Evolutionary conservation across 2,329 filamentous ascomycete genomes (phyloP).

Genomic region (Colletotrichum falcatum): DNA sequence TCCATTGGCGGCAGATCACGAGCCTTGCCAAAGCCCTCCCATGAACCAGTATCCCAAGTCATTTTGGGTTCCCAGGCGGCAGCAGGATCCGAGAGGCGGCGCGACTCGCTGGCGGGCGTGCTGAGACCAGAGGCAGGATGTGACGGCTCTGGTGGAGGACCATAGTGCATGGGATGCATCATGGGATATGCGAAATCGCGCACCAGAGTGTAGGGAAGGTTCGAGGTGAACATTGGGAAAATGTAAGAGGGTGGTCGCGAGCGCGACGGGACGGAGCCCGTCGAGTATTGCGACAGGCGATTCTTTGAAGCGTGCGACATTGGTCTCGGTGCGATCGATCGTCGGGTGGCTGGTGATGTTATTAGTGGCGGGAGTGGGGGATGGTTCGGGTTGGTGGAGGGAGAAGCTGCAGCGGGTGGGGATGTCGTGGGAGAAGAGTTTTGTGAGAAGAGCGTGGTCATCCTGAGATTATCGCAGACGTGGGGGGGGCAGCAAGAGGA

Average conservation of each 20-base stretch:
- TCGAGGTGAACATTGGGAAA: conserved; percentile 87
- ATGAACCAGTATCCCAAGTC: conserved; percentile 64
- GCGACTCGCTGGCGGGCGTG: conserved; percentile 85
- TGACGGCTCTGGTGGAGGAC: conserved; percentile 82
- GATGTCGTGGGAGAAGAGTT: conserved; percentile 67
- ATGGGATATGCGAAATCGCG: conserved; percentile 94
- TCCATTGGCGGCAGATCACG: conserved; percentile 81
- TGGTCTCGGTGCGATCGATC: conserved; percentile 72
- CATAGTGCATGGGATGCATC: conserved; percentile 90
- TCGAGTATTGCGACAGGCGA: conserved; percentile 86
- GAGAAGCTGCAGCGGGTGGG: conserved; percentile 61
- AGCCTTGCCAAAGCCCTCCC: conserved; percentile 69
- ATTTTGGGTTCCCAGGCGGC: conserved; percentile 78
- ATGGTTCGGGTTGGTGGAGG: conserved; percentile 62
- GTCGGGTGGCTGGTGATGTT: conserved; percentile 68
- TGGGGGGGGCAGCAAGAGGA: conserved; percentile 43
- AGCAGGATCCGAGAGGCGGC: conserved; percentile 86
- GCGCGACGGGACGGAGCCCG: conserved; percentile 73
- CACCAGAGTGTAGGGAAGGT: conserved; percentile 87
- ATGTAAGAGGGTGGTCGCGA: conserved; percentile 86
- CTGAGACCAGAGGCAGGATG: conserved; percentile 80
- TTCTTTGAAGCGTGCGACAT: conserved; percentile 84
- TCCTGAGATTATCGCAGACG: conserved; percentile 44
- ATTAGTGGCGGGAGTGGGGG: conserved; percentile 68
- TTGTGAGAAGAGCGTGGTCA: conserved; percentile 69